These are phyloP conservation scores for Raffaelea albimanens DNA, from an alignment of 2,329 filamentous ascomycete genomes.

Conservation along the genomic window DNA sequence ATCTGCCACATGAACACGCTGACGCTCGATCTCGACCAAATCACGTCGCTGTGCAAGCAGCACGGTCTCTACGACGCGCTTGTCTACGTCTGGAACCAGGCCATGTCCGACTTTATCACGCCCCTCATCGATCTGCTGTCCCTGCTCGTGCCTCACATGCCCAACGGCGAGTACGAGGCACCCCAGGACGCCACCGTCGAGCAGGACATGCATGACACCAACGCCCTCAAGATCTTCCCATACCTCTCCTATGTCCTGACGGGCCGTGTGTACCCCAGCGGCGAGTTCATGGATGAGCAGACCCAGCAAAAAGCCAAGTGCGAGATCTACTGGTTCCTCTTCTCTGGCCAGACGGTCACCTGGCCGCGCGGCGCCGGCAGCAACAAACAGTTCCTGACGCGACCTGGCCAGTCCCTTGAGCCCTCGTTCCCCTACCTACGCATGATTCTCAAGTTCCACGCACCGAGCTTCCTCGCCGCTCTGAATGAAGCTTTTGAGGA, in stretches of 20 bases:
- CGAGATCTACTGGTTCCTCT: constrained; percentile 86
- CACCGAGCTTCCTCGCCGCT: constrained; percentile 86
- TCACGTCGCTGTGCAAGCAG: constrained; percentile 83
- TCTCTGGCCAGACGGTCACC: constrained; percentile 67
- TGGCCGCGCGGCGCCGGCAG: constrained; percentile 63
- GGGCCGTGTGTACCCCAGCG: constrained; percentile 83
- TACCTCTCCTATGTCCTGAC: constrained; percentile 90
- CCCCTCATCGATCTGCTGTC: constrained; percentile 75
- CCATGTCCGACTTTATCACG: constrained; percentile 79
- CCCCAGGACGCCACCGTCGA: constrained; percentile 43
- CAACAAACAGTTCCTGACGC: constrained; percentile 50
- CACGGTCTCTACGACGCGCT: constrained; percentile 89
- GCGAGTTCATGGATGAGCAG: constrained; percentile 61
- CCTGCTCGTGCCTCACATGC: constrained; percentile 53
- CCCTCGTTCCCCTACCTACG: constrained; percentile 79
- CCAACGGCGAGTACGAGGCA: constrained; percentile 32
- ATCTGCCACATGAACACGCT: constrained; percentile 86
- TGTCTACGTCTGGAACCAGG: constrained; percentile 94
- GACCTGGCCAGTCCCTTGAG: constrained; percentile 42
- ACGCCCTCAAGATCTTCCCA: constrained; percentile 85
- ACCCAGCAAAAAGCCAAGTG: constrained; percentile 70
- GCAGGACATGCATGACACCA: constrained; percentile 53
- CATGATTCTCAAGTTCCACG: constrained; percentile 78
- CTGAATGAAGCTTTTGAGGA: constrained; percentile 98
- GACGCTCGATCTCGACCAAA: constrained; percentile 89